These are phyloP conservation scores for Colletotrichum lindemuthianum DNA, from an alignment of 2,329 filamentous ascomycete genomes.

Conservation along the genomic window DNA sequence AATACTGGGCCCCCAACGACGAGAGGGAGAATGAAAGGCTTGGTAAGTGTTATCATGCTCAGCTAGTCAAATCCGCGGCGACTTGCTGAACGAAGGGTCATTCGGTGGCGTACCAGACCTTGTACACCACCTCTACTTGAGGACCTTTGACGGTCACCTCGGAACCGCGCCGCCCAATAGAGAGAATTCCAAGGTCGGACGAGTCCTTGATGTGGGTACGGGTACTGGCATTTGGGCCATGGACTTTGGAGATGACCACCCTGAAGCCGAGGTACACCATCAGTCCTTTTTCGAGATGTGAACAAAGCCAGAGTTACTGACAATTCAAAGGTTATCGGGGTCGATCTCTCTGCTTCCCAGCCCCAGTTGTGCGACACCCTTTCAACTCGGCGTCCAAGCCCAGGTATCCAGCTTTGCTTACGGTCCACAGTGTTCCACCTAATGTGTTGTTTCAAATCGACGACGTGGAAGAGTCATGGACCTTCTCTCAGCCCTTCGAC, in stretches of 20 bases:
- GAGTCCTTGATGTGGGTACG: constrained; percentile 57
- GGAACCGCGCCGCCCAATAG: constrained; percentile 34
- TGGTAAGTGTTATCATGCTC: constrained; percentile 8
- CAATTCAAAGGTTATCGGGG: constrained; percentile 44
- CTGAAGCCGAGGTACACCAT: constrained; percentile 41
- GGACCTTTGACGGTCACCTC: constrained; percentile 40
- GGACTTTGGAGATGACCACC: constrained; percentile 51
- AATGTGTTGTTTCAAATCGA: constrained; percentile 56
- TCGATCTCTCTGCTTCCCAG: constrained; percentile 54
- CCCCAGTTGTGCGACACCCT: constrained; percentile 43
- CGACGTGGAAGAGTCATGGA: constrained; percentile 47
- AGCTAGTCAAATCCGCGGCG: too few relatives aligned
- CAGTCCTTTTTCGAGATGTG: neutral
- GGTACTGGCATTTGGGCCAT: constrained; percentile 58
- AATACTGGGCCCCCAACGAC: constrained; percentile 25
- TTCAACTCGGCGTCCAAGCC: neutral
- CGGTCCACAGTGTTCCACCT: constrained; percentile 45
- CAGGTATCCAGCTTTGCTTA: neutral
- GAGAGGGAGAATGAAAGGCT: constrained; percentile 22
- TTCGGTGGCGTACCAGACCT: too few relatives aligned
- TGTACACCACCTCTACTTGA: constrained; percentile 31
- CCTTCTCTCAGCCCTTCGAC: constrained; percentile 37
- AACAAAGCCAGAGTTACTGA: neutral
- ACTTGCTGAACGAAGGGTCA: too few relatives aligned
- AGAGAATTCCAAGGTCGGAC: constrained; percentile 13